Base-by-base conservation (phyloP, 2,329 filamentous ascomycete species). In the Sclerotinia sclerotiorum region DNA sequence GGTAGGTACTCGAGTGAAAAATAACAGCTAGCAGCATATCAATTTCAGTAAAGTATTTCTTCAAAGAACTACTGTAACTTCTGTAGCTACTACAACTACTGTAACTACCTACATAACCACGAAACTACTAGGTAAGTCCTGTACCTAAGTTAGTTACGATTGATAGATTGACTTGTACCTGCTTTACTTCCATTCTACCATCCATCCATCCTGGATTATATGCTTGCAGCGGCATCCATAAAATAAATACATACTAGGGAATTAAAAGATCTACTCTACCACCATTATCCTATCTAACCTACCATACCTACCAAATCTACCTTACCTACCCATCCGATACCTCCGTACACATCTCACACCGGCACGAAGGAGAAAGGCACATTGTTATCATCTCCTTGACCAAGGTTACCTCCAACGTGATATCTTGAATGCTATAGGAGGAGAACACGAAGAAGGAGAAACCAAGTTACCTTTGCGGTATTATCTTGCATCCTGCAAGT, bases 401-500 rank as follows among this genome's bases (percentile, higher is more conserved):
- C 35, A 35, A 35, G 35, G 35, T 35, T 27, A 52, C 51, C 51
- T 29, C 51, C 1, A 15, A 42, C 39, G 15, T 42, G 13, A 5
- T 42, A 42, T 42, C 39, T 29, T 17, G 8, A 52, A 19, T 10
- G 17, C 51, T 15, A 19, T 17, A n/a, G 24, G 15, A 11, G 24
- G 21, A 58, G 35, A 58, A 46, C 15, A 8, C 17, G 56, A 10
- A 60, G 56, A 35, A 35, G 19, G 21, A 57, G 54, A 13, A 39
- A 35, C 15, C 21, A 24, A 32, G 35, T 57, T 57, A 35, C 54
- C 32, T 39, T 57, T 57, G 7, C 54, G 54, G 54, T 57, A 39
- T 24, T 39, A 39, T 57, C 54, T 60, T 60, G 42, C 63, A 56
- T 35, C 35, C 35, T 65, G 63, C 51, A 65, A 3, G 63, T 56